Base-by-base conservation (phyloP, 805 yeast genomes). In the Candida piceae region DNA sequence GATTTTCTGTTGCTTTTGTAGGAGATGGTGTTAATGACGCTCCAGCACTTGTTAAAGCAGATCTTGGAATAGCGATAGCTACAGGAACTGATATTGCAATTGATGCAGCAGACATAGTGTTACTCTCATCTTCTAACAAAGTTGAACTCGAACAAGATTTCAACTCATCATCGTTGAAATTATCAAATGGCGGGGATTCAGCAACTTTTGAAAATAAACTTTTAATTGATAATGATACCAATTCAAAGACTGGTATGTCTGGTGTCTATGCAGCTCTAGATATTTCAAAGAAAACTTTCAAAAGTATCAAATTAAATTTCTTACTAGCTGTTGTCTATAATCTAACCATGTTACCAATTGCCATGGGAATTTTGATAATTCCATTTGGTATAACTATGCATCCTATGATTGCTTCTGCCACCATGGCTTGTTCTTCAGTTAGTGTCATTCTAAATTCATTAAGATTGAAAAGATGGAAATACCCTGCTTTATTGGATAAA, bases 1-100 rank as follows among this genome's bases (percentile, higher is more conserved):
- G 66, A 2, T 50, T 62, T 9, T 64, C 67, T 13, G 81, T 93
- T 29, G 90, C 89, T 5, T 88, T 94, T 69, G 81, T 93, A 16
- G 99, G 99, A 26, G 99, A 93, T 62, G 99, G 99, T 41, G 85
- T 93, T 47, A 93, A 93, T 59, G 99, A 93, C 57, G 95, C 97
- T 0, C 97, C 98, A 0, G 97, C 97, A 0, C 70, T 93, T 38
- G 95, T 86, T 1, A 73, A 82, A 38, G 84, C 96, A 1, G 86
- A 88, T 47, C 63, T 93, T 15, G 98, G 98, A 17, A 78, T 94
- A 50, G 93, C 97, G 9, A 77, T 94, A 40, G 81, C 94, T 8
- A 76, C 94, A 0, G 96, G 97, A 5, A 85, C 97, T 0, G 97
- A 93, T 52, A 85, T 93, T 48, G 97, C 98, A 1, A 83, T 93